These are phyloP conservation scores for Tetradesmus obliquus DNA, from an alignment of 139 green algal genomes.

Conservation along the genomic window DNA sequence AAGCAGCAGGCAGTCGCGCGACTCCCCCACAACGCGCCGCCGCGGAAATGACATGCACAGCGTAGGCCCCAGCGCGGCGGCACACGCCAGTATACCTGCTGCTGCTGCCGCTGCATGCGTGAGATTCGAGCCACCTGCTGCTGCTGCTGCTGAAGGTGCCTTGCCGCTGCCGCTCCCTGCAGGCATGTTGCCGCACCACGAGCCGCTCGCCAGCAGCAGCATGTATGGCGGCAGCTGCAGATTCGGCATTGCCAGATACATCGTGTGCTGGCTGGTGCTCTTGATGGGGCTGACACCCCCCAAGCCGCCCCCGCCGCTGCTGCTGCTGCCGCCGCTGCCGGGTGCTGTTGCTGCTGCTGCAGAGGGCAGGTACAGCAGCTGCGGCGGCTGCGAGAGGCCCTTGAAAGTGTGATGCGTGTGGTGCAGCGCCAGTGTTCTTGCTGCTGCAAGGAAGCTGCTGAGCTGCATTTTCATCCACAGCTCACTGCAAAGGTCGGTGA, in stretches of 20 bases:
- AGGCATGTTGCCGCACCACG: neutral
- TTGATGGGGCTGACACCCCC: neutral
- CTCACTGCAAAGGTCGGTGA: neutral
- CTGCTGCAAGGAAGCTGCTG: slow-evolving; percentile 15
- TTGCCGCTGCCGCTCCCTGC: neutral
- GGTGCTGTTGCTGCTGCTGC: slow-evolving; percentile 32
- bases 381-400: neutral
- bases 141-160: slow-evolving; percentile 1
- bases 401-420: neutral
- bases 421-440: slow-evolving; percentile 16
- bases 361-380: slow-evolving; percentile 19
- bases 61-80: neutral
- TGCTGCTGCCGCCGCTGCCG: neutral
- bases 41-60: slow-evolving; percentile 34
- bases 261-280: neutral
- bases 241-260: slow-evolving; percentile 27
- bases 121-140: neutral
- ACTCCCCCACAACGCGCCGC: slow-evolving; percentile 4
- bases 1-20: slow-evolving; percentile 31
- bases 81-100: neutral
- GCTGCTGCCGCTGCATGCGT: neutral
- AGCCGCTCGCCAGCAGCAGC: slow-evolving; percentile 8
- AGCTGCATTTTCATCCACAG: slow-evolving; percentile 21
- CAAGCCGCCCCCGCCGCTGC: neutral
- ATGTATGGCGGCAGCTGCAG: slow-evolving; percentile 36